Evolutionary conservation across 2,329 filamentous ascomycete species (phyloP).

Genomic region (Beauveria sp.): DNA sequence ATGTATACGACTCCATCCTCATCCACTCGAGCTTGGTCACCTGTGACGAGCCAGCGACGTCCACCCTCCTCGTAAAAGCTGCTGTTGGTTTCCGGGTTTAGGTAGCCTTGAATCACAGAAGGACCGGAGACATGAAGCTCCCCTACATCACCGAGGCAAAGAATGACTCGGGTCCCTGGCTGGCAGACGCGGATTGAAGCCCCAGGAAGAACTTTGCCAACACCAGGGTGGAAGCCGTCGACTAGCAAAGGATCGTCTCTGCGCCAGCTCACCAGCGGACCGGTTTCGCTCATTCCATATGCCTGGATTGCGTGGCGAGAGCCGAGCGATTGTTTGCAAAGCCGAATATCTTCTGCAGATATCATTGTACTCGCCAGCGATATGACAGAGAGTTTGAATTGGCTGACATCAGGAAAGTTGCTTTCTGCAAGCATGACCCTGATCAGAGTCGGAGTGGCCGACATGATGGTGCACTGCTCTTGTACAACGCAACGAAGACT

Average conservation of each 20-base stretch:
- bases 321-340: conserved; percentile 25
- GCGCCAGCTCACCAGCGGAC: conserved; percentile 33
- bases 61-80: conserved; percentile 28
- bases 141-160: conserved; percentile 26
- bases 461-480: conserved; percentile 30
- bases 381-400: conserved; percentile 25
- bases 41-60: conserved; percentile 30
- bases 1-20: conserved; percentile 30
- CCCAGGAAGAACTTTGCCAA: conserved; percentile 33
- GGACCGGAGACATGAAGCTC: conserved; percentile 33
- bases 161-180: conserved; percentile 21
- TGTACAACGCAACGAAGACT: conserved; percentile 24
- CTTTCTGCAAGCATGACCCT: conserved; percentile 25
- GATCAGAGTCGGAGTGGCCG: conserved; percentile 31
- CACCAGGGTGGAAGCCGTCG: conserved; percentile 30
- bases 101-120: conserved; percentile 27
- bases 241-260: conserved; percentile 22
- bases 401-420: conserved; percentile 18
- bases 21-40: conserved; percentile 33
- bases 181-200: conserved; percentile 30
- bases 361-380: conserved; percentile 28
- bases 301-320: conserved; percentile 26
- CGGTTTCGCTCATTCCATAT: conserved; percentile 40
- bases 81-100: conserved; percentile 19
- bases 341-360: conserved; percentile 22